Conservation (phyloP, 208 protist genomes). For the Trypanosoma boissoni region DNA sequence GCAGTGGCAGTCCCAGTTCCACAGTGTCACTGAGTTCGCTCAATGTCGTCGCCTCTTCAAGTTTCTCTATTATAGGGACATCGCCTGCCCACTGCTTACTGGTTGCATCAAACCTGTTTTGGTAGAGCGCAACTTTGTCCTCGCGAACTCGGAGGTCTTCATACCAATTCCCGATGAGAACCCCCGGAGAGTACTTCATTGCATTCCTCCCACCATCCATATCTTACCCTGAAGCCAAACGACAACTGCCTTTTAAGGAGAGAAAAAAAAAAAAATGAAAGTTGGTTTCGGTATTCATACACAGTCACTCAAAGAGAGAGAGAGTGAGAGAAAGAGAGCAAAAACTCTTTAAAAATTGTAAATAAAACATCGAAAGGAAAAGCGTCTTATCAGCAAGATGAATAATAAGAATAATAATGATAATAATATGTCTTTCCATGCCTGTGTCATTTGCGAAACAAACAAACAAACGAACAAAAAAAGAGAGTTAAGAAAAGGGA, state of each 20-base stretch:
- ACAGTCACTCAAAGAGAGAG: no score
- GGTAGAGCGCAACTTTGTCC: slow-evolving; percentile 69
- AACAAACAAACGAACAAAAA: not conserved
- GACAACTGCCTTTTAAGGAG: not conserved
- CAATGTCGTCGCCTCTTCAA: slow-evolving; percentile 36
- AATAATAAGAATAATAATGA: not conserved
- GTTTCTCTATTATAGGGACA: slow-evolving; percentile 7
- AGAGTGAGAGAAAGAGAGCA: no score
- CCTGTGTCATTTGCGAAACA: not conserved
- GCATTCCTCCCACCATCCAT: slow-evolving; percentile 37
- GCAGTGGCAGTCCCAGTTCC: slow-evolving; percentile 53
- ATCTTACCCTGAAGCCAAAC: slow-evolving; percentile 13
- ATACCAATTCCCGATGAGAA: slow-evolving; percentile 87
- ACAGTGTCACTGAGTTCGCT: slow-evolving; percentile 22
- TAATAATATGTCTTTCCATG: not conserved
- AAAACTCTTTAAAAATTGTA: slow-evolving; percentile 18
- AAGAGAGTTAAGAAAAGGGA: not conserved
- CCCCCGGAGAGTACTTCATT: slow-evolving; percentile 72
- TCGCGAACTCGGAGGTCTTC: slow-evolving; percentile 75
- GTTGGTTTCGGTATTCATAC: no score
- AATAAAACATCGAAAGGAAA: slow-evolving; percentile 11
- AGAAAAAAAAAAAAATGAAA: slow-evolving; percentile 13
- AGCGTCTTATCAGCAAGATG: no score
- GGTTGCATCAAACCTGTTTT: slow-evolving; percentile 19
- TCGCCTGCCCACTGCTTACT: not conserved